Evolutionary conservation across 140 eudicot species (phyloP), one percentile per base, ranked within the genome.

Genomic region (Ambrosia hybrid): DNA sequence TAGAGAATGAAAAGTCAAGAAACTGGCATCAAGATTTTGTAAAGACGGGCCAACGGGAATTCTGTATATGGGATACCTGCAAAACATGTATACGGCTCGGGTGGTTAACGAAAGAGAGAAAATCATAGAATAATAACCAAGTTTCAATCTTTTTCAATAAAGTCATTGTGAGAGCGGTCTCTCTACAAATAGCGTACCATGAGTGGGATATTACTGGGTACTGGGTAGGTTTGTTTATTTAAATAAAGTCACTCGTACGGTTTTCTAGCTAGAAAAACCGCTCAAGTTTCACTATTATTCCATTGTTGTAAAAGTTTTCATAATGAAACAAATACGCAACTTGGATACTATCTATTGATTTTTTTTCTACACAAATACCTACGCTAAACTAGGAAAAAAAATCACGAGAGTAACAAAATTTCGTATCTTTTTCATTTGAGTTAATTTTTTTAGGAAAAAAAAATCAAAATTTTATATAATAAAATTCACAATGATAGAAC

Each of bases 31-130:
- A 36, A 94, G 82, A 79, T 91, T 88, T 65, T 86, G 91, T 71
- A 90, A 84, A 26, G 97, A 88, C n/a, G 90, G 88, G 15, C 99
- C 99, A 9, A 84, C 87, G 0, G 97, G 97, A 68, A 94, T 94
- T 81, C 99, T 83, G 68, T 94, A 94, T 63, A 94, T 94, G 39
- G 99, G 99, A 74, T 94, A 94, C 98, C 96, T 92, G 65, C 73
- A 81, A 70, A 60, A 76, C 15, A 8, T 5, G 57, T 77, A 72
- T 49, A 55, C 41, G 34, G 34, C 30, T 66, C 52, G 3, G 21
- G 51, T 58, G 69, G 34, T 64, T 15, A 64, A 37, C 41, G 6
- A 74, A 21, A 21, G 4, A 3, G 14, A 49, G 10, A 49, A 11
- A 49, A 49, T 11, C 14, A 49, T 49, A 49, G 9, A 11, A 49